Percentiles rank a stretch among this genome's conserved stretches.
phyloP scores from a whole-genome alignment of 257 asterid species.

The Capsicum rhomboideum region DNA sequence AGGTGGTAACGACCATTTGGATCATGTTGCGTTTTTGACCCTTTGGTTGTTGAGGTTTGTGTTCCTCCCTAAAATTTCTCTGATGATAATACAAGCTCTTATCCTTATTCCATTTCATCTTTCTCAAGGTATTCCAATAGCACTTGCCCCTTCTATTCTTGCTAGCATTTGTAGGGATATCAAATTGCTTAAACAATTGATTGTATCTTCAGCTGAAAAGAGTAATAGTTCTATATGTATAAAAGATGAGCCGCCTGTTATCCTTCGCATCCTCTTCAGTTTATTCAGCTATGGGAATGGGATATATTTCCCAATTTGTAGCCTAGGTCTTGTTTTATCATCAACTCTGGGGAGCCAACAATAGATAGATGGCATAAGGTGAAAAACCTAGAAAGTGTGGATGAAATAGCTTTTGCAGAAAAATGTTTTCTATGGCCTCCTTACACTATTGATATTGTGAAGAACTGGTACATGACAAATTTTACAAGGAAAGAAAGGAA shows the following conservation, averaged over 20 bases:
- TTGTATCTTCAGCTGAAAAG: background rate
- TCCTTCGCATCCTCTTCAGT: background rate
- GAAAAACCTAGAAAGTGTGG: background rate
- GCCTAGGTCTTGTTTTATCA: background rate
- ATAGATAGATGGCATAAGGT: background rate
- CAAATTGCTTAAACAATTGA: background rate
- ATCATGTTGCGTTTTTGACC: no score
- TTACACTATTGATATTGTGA: background rate
- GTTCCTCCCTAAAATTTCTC: no score
- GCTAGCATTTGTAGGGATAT: slow-evolving; percentile 2
- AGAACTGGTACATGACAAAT: background rate
- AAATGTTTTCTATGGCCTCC: slow-evolving; percentile 29
- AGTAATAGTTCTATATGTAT: background rate
- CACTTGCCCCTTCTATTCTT: slow-evolving; percentile 28
- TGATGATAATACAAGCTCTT: no score
- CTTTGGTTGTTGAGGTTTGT: no score
- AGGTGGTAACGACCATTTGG: no score
- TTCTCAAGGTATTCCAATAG: no score
- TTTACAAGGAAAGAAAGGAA: slow-evolving; percentile 4
- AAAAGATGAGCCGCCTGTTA: background rate
- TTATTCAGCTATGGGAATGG: background rate
- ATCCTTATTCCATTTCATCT: no score
- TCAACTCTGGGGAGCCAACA: background rate
- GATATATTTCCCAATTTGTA: background rate
- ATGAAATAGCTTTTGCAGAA: background rate